Conservation (phyloP, 768 basidiomycete species). For the Suillus bovinus region DNA sequence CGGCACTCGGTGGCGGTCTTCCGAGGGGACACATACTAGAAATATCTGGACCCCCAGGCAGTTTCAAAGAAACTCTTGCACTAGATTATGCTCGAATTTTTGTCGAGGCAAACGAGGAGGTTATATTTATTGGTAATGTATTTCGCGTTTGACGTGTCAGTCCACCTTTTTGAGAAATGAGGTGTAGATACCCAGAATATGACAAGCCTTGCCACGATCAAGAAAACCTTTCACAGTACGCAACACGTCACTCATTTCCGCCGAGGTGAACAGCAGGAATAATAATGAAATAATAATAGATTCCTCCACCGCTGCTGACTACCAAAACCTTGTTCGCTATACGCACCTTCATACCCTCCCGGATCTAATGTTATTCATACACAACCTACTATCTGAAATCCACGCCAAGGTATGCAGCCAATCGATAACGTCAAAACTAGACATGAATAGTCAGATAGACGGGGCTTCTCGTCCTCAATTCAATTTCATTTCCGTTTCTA, state of each 20-base stretch:
- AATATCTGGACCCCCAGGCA: constrained; percentile 76
- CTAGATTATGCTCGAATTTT: constrained; percentile 51
- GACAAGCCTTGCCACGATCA: constrained; percentile 38
- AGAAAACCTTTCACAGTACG: constrained; percentile 25
- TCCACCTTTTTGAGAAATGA: constrained; percentile 10
- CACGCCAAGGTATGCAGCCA: constrained; percentile 45
- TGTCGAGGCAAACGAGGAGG: constrained; percentile 46
- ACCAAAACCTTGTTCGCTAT: constrained; percentile 26
- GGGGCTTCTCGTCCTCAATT: constrained; percentile 63
- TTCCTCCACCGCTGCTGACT: constrained; percentile 39
- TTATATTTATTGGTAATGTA: constrained; percentile 63
- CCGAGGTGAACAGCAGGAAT: background rate
- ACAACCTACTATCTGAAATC: constrained; percentile 51
- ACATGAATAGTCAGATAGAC: constrained; percentile 36
- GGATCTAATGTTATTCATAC: constrained; percentile 59
- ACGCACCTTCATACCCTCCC: constrained; percentile 44
- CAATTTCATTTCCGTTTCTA: constrained; percentile 70
- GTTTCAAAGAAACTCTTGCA: constrained; percentile 59
- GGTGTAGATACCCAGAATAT: constrained; percentile 50
- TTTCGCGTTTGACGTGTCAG: background rate
- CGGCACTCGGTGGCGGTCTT: constrained; percentile 64
- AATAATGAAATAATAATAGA: constrained; percentile 32
- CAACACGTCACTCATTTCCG: background rate
- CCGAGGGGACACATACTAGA: constrained; percentile 64
- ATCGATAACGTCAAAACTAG: constrained; percentile 1